Evolutionary conservation across 176 grass and related monocot species (phyloP).

Genomic region (Ananas comosus): DNA sequence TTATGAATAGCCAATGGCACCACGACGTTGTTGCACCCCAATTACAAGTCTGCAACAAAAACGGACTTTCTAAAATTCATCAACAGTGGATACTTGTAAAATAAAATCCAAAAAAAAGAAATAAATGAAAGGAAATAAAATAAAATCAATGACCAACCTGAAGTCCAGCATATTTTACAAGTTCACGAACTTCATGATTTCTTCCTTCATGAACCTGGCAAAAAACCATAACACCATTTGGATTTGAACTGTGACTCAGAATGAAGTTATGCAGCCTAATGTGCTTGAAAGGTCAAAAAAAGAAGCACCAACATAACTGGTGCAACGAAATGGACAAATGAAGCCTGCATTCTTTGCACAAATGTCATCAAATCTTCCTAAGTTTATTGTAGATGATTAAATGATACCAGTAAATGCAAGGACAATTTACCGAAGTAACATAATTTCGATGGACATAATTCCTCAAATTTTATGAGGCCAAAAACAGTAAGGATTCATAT

Average conservation of each 20-base stretch:
- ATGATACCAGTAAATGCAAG: neutral
- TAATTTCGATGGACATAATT: neutral
- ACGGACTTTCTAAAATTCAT: too few relatives aligned
- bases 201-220: conserved; percentile 95
- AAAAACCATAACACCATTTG: conserved; percentile 5
- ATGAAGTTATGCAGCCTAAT: too few relatives aligned
- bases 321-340: too few relatives aligned
- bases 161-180: conserved; percentile 82
- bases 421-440: too few relatives aligned
- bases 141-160: conserved; percentile 42
- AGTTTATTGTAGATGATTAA: neutral
- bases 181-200: conserved; percentile 89
- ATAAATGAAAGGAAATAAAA: conserved; percentile 3
- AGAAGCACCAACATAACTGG: neutral
- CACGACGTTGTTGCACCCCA: too few relatives aligned
- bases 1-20: too few relatives aligned
- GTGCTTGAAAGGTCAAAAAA: neutral
- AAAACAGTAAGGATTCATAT: neutral
- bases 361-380: neutral
- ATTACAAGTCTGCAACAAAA: too few relatives aligned
- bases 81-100: too few relatives aligned
- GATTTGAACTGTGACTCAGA: neutral
- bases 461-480: neutral
- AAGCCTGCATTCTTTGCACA: too few relatives aligned
- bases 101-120: neutral